Evolutionary conservation across 352 stramenopile species (phyloP).

Genomic region (Blastocystis sp.): DNA sequence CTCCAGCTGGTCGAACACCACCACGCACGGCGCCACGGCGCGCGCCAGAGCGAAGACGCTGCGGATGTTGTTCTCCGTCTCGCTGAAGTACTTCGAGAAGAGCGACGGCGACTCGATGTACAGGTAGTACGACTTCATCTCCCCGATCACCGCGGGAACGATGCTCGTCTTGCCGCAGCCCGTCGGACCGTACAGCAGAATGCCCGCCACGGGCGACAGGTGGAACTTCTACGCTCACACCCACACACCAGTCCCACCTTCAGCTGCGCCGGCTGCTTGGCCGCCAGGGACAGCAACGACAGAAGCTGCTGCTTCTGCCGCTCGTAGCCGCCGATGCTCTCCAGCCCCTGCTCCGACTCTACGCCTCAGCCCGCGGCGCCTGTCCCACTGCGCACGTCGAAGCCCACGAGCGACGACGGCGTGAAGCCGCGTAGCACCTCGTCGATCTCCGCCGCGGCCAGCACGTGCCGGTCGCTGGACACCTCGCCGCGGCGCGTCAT

Average conservation of each 20-base stretch:
- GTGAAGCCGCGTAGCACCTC: not conserved
- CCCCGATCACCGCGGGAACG: constrained; percentile 76
- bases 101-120: constrained; percentile 80
- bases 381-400: constrained; percentile 15
- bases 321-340: not conserved
- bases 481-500: not conserved
- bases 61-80: constrained; percentile 80
- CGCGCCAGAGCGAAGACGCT: constrained; percentile 80
- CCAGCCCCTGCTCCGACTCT: not conserved
- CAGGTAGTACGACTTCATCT: constrained; percentile 79
- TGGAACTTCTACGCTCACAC: not conserved
- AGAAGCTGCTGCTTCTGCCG: constrained; percentile 2
- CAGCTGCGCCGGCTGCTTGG: not conserved
- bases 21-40: constrained; percentile 77
- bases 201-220: constrained; percentile 71
- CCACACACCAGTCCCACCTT: too few relatives aligned
- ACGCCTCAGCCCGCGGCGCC: not conserved
- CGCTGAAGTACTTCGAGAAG: constrained; percentile 82
- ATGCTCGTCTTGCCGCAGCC: constrained; percentile 82
- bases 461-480: not conserved
- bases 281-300: not conserved
- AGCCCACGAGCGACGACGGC: not conserved
- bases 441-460: not conserved
- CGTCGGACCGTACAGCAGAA: constrained; percentile 80
- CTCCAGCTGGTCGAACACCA: constrained; percentile 80